A percentile compares a stretch with the other conserved stretches of the same genome.
These are phyloP conservation scores for Calonectria pseudoturangicola DNA, from an alignment of 2,329 filamentous ascomycete genomes.

Conservation along the genomic window DNA sequence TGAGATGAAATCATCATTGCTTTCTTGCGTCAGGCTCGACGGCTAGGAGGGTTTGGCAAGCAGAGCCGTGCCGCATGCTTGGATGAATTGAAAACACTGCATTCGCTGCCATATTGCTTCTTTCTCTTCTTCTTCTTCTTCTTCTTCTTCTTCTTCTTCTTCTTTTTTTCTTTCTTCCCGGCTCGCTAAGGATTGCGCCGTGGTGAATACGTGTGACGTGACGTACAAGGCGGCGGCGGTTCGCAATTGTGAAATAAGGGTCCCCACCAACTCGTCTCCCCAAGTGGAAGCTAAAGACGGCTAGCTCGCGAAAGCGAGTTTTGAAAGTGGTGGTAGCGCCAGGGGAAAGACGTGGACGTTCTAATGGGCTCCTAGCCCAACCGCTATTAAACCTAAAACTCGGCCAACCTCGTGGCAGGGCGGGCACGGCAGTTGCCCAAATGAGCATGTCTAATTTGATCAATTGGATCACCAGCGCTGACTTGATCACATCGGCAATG, in stretches of 20 bases:
- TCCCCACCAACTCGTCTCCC: not conserved
- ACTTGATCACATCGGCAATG: not conserved
- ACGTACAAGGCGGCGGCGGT: not conserved
- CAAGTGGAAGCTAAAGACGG: not conserved
- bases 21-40: conserved; percentile 7
- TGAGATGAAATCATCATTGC: conserved; percentile 7
- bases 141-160: too few relatives aligned
- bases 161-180: not conserved
- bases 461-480: not conserved
- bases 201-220: not conserved
- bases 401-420: not conserved
- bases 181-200: not conserved
- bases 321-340: not conserved
- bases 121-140: too few relatives aligned
- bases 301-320: not conserved
- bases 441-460: not conserved
- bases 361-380: not conserved
- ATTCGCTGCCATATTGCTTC: not conserved
- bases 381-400: conserved; percentile 4
- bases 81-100: conserved; percentile 6
- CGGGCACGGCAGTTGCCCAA: not conserved
- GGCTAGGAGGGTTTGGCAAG: not conserved
- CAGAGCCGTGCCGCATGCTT: not conserved
- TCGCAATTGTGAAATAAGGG: conserved; percentile 9
- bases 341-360: not conserved